These are phyloP conservation scores for Pyrrhoderma lamaoense DNA, from an alignment of 1,284 basidiomycete species.

Conservation along the genomic window DNA sequence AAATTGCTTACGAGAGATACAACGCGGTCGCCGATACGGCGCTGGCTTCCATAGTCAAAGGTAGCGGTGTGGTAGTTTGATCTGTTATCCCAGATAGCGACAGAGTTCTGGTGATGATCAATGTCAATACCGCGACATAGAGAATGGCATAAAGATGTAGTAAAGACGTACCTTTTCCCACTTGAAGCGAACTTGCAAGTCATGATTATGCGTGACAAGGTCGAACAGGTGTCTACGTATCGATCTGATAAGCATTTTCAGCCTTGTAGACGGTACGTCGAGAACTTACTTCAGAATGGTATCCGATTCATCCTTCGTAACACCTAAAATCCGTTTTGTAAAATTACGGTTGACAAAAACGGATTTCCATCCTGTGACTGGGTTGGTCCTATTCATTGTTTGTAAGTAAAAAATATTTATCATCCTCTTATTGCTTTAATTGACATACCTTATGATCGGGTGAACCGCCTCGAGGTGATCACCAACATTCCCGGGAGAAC, in stretches of 20 bases:
- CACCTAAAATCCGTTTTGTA: slow-evolving; percentile 55
- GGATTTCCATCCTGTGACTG: slow-evolving; percentile 60
- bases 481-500: slow-evolving; percentile 56
- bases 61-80: slow-evolving; percentile 47
- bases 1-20: slow-evolving; percentile 38
- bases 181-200: slow-evolving; percentile 49
- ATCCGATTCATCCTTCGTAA: slow-evolving; percentile 52
- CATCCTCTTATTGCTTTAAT: not conserved
- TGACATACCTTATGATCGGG: slow-evolving; percentile 26
- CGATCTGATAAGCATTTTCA: not conserved
- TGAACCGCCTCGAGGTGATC: slow-evolving; percentile 49
- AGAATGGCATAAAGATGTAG: too few species aligned
- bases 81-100: slow-evolving; percentile 53
- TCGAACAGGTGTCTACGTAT: slow-evolving; percentile 32
- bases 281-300: slow-evolving; percentile 33
- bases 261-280: not conserved
- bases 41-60: slow-evolving; percentile 39
- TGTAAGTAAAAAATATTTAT: too few species aligned
- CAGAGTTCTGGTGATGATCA: slow-evolving; percentile 32
- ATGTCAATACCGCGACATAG: too few species aligned
- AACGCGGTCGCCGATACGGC: slow-evolving; percentile 49
- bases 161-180: slow-evolving; percentile 27
- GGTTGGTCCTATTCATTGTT: slow-evolving; percentile 37
- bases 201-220: slow-evolving; percentile 51
- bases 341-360: slow-evolving; percentile 62